phyloP scores from a whole-genome alignment of 306 rosid genomes.

The Castanopsis chinensis region DNA sequence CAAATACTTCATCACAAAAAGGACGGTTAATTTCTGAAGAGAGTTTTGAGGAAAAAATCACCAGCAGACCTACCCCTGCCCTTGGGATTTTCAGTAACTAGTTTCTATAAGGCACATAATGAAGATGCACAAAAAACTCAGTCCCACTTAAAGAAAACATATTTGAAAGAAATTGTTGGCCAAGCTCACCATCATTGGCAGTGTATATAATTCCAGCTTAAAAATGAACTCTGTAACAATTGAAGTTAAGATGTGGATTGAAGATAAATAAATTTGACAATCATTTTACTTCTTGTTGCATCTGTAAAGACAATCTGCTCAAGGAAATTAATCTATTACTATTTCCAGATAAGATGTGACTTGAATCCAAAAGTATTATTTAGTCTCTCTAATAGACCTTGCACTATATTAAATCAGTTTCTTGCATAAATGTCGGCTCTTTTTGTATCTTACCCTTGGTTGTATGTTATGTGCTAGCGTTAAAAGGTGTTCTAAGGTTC shows the following conservation, averaged over 20 bases:
- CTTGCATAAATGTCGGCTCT: not conserved
- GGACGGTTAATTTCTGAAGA: constrained; percentile 77
- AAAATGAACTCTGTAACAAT: constrained; percentile 64
- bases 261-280: constrained; percentile 15
- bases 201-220: constrained; percentile 94
- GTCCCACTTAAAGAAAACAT: constrained; percentile 84
- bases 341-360: not conserved
- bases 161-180: constrained; percentile 56
- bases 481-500: not conserved
- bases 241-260: constrained; percentile 53
- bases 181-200: constrained; percentile 43
- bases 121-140: constrained; percentile 47
- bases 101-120: not conserved
- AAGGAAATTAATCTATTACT: not conserved
- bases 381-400: not conserved
- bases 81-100: constrained; percentile 21
- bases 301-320: not conserved
- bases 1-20: constrained; percentile 79
- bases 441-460: not conserved
- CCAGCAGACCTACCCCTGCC: constrained; percentile 79
- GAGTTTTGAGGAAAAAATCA: constrained; percentile 75
- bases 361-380: not conserved
- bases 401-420: not conserved
- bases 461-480: not conserved
- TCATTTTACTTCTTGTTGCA: not conserved